Base-by-base conservation (phyloP, 1,284 basidiomycete species). In the Earliella scabrosa region DNA sequence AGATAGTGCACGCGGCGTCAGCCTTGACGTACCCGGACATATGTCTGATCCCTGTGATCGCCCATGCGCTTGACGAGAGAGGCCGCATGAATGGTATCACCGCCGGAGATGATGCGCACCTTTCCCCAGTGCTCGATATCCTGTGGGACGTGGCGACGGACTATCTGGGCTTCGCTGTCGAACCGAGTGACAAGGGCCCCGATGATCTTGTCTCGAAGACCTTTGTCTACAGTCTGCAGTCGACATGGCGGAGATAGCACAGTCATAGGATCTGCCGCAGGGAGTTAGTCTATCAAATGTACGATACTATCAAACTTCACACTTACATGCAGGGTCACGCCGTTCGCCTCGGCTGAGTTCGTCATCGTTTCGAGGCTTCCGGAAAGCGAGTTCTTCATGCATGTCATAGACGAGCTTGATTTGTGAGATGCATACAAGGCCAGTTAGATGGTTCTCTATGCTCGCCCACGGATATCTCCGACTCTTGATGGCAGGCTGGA, bases 401-500 rank as follows among this genome's bases (percentile, higher is more conserved):
- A 65, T 32, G 31, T 57, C 44, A 44, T 68, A 71, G 1, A 62
- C 18, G 1, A 61, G 35, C 44, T 58, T 65, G 27, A 73, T 61
- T 9, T 69, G 67, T 1, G 46, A 43, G 0, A 72, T 57, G 10
- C 66, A 65, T 0, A 63, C 66, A 9, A 14, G 14, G 20, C 48
- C 57, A 5, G 66, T 27, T 2, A 73, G 50, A 23, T 58, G 59
- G 4, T 55, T 56, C 47, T 71, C 59, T 3, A 75, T 50, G 24
- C 57, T 64, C 1, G 68, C 61, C 26, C 56, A 72, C 0, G 72
- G 73, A 27, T 58, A 61, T 1, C 56, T 54, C 0, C 63, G 64
- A 45, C 63, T 71, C 6, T 43, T 46, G n/a, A 70, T 63, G 3
- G 63, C 60, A 13, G 64, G 65, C 13, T 65, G 68, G 64, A 75